Evolutionary conservation across 116 monocot species (phyloP).

Genomic region (Dioscorea cayenensis): DNA sequence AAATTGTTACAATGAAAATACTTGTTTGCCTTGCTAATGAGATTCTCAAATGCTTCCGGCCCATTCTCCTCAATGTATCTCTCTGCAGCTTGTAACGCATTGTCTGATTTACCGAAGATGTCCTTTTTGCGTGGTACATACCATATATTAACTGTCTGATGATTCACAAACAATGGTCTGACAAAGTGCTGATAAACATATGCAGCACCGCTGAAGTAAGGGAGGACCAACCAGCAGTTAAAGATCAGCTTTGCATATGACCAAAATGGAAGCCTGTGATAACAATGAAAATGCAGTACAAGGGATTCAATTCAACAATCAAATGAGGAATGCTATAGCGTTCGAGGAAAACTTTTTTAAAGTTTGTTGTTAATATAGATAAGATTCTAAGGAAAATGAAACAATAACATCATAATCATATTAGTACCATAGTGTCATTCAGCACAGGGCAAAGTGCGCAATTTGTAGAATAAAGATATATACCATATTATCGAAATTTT

Average conservation of each 20-base stretch:
- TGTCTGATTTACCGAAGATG: constrained; percentile 37
- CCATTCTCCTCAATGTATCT: constrained; percentile 79
- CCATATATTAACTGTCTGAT: constrained; percentile 61
- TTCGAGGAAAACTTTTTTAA: too few species aligned
- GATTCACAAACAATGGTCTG: constrained; percentile 63
- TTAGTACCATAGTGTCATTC: too few species aligned
- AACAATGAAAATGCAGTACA: neutral
- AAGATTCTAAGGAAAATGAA: too few species aligned
- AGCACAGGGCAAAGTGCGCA: too few species aligned
- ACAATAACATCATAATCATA: too few species aligned
- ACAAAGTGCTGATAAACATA: constrained; percentile 88
- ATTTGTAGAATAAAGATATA: too few species aligned
- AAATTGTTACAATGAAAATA: too few species aligned
- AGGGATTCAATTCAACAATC: neutral
- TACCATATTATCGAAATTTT: too few species aligned
- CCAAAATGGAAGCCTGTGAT: constrained; percentile 91
- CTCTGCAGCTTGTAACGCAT: constrained; percentile 67
- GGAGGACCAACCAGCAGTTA: constrained; percentile 90
- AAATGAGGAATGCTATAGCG: neutral
- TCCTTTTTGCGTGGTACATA: constrained; percentile 45
- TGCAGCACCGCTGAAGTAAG: constrained; percentile 94
- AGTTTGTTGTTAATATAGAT: too few species aligned
- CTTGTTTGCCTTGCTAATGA: constrained; percentile 64
- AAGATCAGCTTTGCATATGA: constrained; percentile 71
- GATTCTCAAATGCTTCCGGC: constrained; percentile 71